Percentiles rank a stretch among this genome's conserved stretches.
These are phyloP conservation scores for Paracoccidioides brasiliensis DNA, from an alignment of 2,329 filamentous ascomycete genomes.

Conservation along the genomic window DNA sequence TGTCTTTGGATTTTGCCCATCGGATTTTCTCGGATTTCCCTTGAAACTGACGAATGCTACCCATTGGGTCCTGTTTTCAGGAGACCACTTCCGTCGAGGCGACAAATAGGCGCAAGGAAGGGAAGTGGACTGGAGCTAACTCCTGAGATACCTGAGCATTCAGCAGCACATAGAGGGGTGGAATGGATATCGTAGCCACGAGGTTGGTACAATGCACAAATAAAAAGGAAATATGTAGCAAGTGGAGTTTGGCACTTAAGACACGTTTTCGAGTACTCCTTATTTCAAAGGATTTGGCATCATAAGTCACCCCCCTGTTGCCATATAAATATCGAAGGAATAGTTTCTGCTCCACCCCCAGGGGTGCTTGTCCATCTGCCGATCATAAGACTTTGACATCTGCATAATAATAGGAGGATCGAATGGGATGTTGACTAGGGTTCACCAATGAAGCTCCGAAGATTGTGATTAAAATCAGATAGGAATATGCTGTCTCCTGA, in stretches of 20 bases:
- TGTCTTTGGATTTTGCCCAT: not conserved
- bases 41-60: too few relatives aligned
- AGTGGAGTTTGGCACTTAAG: too few relatives aligned
- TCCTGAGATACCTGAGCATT: too few relatives aligned
- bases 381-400: not conserved
- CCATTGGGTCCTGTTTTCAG: too few relatives aligned
- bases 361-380: not conserved
- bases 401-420: not conserved
- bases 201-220: too few relatives aligned
- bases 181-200: too few relatives aligned
- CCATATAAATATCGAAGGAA: not conserved
- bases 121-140: too few relatives aligned
- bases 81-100: too few relatives aligned
- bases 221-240: too few relatives aligned
- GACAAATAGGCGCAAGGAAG: too few relatives aligned
- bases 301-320: not conserved
- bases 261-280: not conserved
- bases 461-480: not conserved
- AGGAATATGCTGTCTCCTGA: not conserved
- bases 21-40: not conserved
- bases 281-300: not conserved
- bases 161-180: too few relatives aligned
- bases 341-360: not conserved
- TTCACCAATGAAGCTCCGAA: not conserved
- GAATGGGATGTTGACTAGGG: not conserved